A percentile compares a stretch with the other conserved stretches of the same genome.
Evolutionary conservation across 371 early-diverging fungal species (phyloP).

Genomic region (Mucor circinelloides): DNA sequence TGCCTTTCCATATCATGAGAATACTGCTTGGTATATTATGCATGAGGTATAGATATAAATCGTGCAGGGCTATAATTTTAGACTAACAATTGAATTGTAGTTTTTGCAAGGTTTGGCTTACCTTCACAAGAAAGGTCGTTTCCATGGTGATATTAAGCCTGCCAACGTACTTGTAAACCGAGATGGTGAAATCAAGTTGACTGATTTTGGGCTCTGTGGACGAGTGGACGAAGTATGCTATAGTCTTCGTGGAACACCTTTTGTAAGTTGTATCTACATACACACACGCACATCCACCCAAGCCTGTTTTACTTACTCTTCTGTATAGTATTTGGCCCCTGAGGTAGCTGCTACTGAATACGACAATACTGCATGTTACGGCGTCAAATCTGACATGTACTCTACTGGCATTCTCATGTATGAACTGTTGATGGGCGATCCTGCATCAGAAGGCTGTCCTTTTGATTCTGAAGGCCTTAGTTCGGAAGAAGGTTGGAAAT

Average conservation of each 20-base stretch:
- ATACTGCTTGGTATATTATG: not conserved
- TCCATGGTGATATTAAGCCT: conserved; percentile 3
- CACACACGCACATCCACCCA: not conserved
- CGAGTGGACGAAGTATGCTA: not conserved
- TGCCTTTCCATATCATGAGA: not conserved
- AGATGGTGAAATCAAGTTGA: not conserved
- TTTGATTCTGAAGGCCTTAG: not conserved
- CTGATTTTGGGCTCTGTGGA: conserved; percentile 5
- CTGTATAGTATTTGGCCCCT: conserved; percentile 6
- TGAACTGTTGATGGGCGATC: not conserved
- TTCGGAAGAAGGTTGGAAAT: not conserved
- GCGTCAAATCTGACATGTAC: conserved; percentile 8
- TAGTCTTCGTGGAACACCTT: not conserved
- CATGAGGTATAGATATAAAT: not conserved
- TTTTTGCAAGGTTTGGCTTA: not conserved
- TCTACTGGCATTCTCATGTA: conserved; percentile 1
- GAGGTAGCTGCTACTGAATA: not conserved
- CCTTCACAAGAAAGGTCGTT: not conserved
- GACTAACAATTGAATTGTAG: not conserved
- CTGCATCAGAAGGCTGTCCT: not conserved
- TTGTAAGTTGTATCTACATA: not conserved
- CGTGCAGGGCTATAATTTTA: not conserved
- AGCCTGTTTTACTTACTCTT: not conserved
- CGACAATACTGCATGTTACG: not conserved
- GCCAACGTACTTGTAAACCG: not conserved